Evolutionary conservation across 495 filamentous ascomycete genomes (phyloP), one percentile per base, ranked within the genome.

Genomic region (Pseudomonodictys pantanalensis): DNA sequence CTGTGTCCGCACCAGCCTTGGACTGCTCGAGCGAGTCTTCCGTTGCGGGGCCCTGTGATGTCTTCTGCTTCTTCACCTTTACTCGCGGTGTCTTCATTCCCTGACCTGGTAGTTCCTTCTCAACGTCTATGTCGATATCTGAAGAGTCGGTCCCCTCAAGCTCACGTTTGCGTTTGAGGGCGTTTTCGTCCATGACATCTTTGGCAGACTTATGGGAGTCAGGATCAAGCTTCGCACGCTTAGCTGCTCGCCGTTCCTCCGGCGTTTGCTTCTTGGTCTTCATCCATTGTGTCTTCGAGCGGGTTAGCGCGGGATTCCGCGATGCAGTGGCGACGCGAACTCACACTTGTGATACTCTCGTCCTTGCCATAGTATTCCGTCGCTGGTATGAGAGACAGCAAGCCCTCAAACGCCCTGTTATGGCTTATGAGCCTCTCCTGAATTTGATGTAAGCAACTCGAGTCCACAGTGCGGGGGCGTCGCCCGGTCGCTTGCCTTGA

Each of bases 301-400:
- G 30, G 28, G 53, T 63, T 65, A 49, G 58, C 53, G 42, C 23
- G 9, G 22, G 49, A 26, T n/a, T 20, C 33, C 41, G 60, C 30
- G 60, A 22, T 18, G 17, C 8, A 9, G 33, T 33, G 28, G 53
- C n/a, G 11, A 35, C 10, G 17, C 8, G 51, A 50, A 86, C 90
- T 65, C 86, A 96, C 91, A 75, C 77, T 91, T 38, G 77, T 85
- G 65, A 96, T 91, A 75, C 77, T 91, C 43, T 76, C 84, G 65
- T 95, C 90, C 66, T 91, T 86, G 35, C 86, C 89, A 69, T 93
- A 96, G 74, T 96, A 96, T 65, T 88, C 84, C 72, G 92, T 92
- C 20, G 90, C 92, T 25, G 93, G 93, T 68, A 96, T 96, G 45
- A 98, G 78, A 24, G 91, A 92, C 60, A 98, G 79, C 17, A 98